Evolutionary conservation across 2,329 filamentous ascomycete species (phyloP).

Genomic region (Neospermospora avenae): DNA sequence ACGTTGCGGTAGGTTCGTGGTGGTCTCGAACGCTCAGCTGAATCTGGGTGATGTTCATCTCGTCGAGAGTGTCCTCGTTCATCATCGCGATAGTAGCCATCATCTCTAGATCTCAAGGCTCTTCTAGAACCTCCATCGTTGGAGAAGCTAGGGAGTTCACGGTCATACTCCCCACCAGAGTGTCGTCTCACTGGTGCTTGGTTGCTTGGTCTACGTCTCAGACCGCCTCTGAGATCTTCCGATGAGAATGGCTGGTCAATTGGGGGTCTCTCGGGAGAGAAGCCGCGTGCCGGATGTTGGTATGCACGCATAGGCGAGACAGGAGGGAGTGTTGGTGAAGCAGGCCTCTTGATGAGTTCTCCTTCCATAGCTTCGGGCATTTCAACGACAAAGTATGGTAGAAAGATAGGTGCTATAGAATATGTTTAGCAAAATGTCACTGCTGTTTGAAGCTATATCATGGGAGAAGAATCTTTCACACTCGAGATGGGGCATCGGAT

Average conservation of each 20-base stretch:
- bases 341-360: conserved; percentile 23
- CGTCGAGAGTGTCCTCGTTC: conserved; percentile 8
- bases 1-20: conserved; percentile 28
- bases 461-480: neutral
- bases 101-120: conserved; percentile 20
- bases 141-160: conserved; percentile 14
- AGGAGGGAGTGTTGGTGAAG: conserved; percentile 10
- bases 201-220: conserved; percentile 23
- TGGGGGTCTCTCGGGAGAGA: conserved; percentile 24
- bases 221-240: conserved; percentile 17
- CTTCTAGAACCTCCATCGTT: conserved; percentile 14
- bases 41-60: conserved; percentile 27
- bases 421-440: neutral
- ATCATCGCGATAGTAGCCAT: conserved; percentile 21
- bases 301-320: conserved; percentile 18
- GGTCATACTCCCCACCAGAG: conserved; percentile 23
- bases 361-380: conserved; percentile 23
- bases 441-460: neutral
- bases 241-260: conserved; percentile 12
- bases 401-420: conserved; percentile 7
- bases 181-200: conserved; percentile 14
- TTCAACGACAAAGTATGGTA: conserved; percentile 12
- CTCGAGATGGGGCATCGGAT: neutral
- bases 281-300: conserved; percentile 13
- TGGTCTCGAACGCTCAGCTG: conserved; percentile 26